Evolutionary conservation across 2,329 filamentous ascomycete species (phyloP).

Genomic region (Fusarium pininemorale): DNA sequence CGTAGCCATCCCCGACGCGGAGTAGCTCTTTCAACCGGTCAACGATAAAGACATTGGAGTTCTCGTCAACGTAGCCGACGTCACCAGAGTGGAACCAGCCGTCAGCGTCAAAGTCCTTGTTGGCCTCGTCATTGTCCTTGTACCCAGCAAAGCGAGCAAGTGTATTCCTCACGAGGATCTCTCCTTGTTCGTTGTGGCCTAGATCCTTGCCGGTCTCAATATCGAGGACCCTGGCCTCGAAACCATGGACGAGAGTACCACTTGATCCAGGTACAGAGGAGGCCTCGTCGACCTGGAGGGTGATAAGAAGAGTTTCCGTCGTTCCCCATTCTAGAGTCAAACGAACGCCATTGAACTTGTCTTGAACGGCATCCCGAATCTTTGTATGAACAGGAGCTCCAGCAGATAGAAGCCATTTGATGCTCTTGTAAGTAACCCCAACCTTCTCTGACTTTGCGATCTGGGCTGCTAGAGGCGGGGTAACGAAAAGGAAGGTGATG

Average conservation of each 20-base stretch:
- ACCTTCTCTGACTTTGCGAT: background rate
- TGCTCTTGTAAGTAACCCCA: background rate
- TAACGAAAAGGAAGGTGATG: background rate
- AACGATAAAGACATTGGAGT: background rate
- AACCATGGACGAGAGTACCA: background rate
- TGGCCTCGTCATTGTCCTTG: background rate
- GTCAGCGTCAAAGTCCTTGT: background rate
- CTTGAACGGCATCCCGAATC: background rate
- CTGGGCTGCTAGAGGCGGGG: background rate
- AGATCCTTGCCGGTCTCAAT: background rate
- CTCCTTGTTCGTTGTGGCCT: background rate
- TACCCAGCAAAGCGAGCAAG: background rate
- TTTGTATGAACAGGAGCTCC: background rate
- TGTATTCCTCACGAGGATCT: background rate
- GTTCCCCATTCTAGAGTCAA: background rate
- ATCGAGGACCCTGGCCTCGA: background rate
- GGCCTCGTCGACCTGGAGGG: background rate
- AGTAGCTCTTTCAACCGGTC: background rate
- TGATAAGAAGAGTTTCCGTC: background rate
- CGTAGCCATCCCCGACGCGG: background rate
- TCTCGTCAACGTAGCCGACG: background rate
- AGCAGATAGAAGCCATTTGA: background rate
- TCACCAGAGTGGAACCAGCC: background rate
- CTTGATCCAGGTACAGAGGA: background rate
- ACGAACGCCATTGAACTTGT: background rate